Evolutionary conservation across 2,329 filamentous ascomycete species (phyloP), one percentile per base, ranked within the genome.

Genomic region (Calonectria pseudoturangicola): DNA sequence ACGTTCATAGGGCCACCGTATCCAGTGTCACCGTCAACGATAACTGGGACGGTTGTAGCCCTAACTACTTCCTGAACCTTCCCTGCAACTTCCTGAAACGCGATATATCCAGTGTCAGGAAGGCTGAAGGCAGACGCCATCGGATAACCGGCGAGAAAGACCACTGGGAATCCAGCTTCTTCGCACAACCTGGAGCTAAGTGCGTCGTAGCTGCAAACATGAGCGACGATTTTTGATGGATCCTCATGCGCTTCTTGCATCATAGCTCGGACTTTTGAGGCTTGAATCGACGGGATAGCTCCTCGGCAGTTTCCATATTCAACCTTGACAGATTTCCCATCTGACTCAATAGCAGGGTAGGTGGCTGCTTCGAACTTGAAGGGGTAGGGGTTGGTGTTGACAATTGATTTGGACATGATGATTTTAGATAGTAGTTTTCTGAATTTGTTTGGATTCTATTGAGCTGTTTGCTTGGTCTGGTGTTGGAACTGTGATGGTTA

Each of bases 1-100:
- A 88, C 86, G 60, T 87, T 88, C 84, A 87, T 85, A 3, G 86
- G 84, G 48, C 85, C 83, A 6, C 87, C 87, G 66, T 88, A 88
- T 3, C 87, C 87, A 0, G 86, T 88, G 71, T 88, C 86, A 0
- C 85, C 86, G 74, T 88, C 87, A 0, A 82, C 86, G 74, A 88
- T 80, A 27, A 88, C 76, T 0, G 86, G 87, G 0, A 88, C 69
- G 1, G 64, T 82, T 0, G 83, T 82, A 47, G 83, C 82, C 1
- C 85, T 81, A 1, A 80, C 79, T 0, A 80, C 80, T 70, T 88
- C 86, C 66, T 87, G 84, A 56, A 88, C 85, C 75, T 86, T 87
- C 16, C 82, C 81, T 56, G 83, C 86, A 79, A 88, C 84, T 71
- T 88, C 87, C 10, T 82, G 80, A 74, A 88, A 84, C 2, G 87